Conservation (phyloP, 192 early-diverging fungal genomes). For the Cetraspora pellucida region DNA sequence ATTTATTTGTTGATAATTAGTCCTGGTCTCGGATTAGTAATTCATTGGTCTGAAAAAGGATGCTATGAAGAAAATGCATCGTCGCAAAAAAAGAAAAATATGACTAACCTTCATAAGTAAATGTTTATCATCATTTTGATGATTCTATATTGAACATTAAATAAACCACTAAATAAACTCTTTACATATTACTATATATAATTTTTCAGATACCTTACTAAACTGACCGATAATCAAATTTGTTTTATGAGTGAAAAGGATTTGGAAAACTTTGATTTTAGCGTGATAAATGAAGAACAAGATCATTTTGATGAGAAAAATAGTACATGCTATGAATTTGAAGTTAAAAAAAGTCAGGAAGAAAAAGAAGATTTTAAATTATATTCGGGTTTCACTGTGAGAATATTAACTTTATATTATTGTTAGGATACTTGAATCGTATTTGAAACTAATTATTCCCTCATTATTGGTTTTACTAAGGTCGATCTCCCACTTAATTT, state of each 20-base stretch:
- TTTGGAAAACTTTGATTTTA: slow-evolving; percentile 19
- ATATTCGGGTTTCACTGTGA: slow-evolving; percentile 5
- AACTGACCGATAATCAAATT: slow-evolving; percentile 27
- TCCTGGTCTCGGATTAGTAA: slow-evolving; percentile 6
- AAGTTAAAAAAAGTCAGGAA: slow-evolving; percentile 27
- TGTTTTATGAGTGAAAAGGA: slow-evolving; percentile 29
- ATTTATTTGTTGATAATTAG: slow-evolving; percentile 12
- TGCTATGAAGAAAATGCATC: slow-evolving; percentile 35
- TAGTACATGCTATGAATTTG: slow-evolving; percentile 6
- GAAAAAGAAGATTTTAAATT: slow-evolving; percentile 15
- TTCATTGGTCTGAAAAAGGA: slow-evolving; percentile 30
- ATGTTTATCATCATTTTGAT: not conserved
- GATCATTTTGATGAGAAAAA: not conserved
- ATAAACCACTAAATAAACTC: too few relatives aligned
- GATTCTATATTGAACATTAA: not conserved
- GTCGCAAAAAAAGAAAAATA: slow-evolving; percentile 33
- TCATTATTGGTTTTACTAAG: too few relatives aligned
- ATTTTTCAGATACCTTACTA: slow-evolving; percentile 17
- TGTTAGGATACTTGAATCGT: too few relatives aligned
- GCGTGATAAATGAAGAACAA: not conserved
- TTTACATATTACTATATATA: too few relatives aligned
- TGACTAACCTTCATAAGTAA: slow-evolving; percentile 36
- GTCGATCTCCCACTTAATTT: not conserved
- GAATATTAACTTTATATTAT: too few relatives aligned
- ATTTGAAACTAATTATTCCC: too few relatives aligned